Evolutionary conservation across 1,139 yeast genomes (phyloP), one percentile per base, ranked within the genome.

Genomic region (Diutina siamensis): DNA sequence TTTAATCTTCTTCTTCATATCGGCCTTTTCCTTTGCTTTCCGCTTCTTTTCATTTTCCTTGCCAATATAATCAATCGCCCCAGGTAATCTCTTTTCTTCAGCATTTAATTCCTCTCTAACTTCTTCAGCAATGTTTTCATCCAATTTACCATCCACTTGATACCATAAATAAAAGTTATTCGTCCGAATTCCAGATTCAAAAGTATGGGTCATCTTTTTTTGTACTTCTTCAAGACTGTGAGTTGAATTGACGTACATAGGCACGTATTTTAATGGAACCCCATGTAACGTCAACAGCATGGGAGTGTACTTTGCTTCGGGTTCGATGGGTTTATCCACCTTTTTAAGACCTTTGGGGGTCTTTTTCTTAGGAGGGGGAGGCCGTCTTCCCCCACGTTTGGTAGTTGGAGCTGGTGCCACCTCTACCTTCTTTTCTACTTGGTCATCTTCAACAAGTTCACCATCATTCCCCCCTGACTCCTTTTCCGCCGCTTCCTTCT

Each of bases 71-170:
- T 38, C 42, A 25, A 55, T 47, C 13, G 61, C 56, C 20, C 76
- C 76, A 2, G 62, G 55, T 69, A 69, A 62, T 48, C 65, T 67
- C 60, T 64, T 68, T 49, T 71, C 76, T 50, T 71, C 75, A 35
- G 58, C 63, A 38, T 57, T 60, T 34, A 69, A 55, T 44, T 65
- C 66, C 8, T 53, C 55, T 50, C 82, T 62, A 21, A 76, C 58
- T 12, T 65, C 63, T 51, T 76, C 82, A 0, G 77, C 79, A 41
- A 76, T 56, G 1, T 59, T 55, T 49, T 80, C 87, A 56, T 83
- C 92, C 50, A 83, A 79, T 46, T 76, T 74, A 3, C 88, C 92
- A 59, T 87, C 96, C 19, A 88, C 71, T 55, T 85, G 87, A 55
- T 81, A 85, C 96, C 96, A 88, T 34, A 86, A 67, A 56, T 83